Evolutionary conservation across 495 filamentous ascomycete species (phyloP), one percentile per base, ranked within the genome.

Genomic region (Xylaria palmicola): DNA sequence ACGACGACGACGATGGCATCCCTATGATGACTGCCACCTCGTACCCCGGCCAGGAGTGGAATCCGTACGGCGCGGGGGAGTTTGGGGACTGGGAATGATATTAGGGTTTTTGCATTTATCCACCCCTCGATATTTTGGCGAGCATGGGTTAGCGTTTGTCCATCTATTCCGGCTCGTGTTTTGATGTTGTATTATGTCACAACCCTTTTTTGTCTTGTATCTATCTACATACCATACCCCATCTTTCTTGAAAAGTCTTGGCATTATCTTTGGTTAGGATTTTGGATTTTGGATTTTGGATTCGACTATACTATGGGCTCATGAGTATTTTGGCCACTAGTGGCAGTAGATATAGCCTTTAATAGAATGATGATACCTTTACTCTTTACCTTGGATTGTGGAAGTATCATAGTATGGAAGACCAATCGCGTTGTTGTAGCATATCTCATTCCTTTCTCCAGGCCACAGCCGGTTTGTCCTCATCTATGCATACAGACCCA

Each of bases 11-110:
- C 37, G 81, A 85, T 17, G 80, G 79, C 2, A 73, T 77, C 26
- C 86, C 88, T 22, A 70, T 81, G 32, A 93, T 93, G 90, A 88
- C 80, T 41, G 86, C 88, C 7, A 92, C 90, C 10, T 85, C 86
- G 27, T 93, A 91, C 68, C 90, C 90, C 2, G 90, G 90, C 1
- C 89, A 92, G 77, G 90, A 91, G 74, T 93, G 90, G 90, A 85
- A 85, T 70, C 89, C 90, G 15, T 83, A 81, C 61, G 78, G 68
- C 8, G 67, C 66, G 1, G 69, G 69, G 0, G 69, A 71, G 47
- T 71, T 71, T 53, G 66, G 64, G 0, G 69, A 71, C 49, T 71
- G 62, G 60, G 69, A 71, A 26, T 61, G 26, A 44, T 26, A 15
- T n/a, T n/a, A 8, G 39, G 12, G 3, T 15, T 41, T 4, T n/a